phyloP scores from a whole-genome alignment of 306 rosid genomes.

The Hippophae gyantsensis region DNA sequence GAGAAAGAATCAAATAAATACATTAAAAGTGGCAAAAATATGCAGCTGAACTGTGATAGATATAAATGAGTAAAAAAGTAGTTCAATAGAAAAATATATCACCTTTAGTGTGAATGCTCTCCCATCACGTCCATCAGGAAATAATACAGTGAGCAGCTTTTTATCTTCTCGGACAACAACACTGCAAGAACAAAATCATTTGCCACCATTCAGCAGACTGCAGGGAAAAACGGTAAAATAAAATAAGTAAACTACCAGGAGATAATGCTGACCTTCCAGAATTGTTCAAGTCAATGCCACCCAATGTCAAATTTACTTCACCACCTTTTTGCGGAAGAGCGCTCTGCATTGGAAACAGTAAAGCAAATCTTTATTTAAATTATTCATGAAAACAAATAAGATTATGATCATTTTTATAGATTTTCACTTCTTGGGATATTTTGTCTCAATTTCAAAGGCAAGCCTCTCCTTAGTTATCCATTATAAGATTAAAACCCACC shows the following conservation, averaged over 20 bases:
- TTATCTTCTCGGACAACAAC: slow-evolving; percentile 99
- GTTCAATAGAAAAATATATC: slow-evolving; percentile 19
- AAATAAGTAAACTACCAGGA: background rate
- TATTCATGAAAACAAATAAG: background rate
- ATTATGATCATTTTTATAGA: too few species aligned
- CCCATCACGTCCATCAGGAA: slow-evolving; percentile 99
- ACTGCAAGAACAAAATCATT: slow-evolving; percentile 36
- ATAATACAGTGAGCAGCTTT: slow-evolving; percentile 86
- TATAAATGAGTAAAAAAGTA: background rate
- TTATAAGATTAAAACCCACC: too few species aligned
- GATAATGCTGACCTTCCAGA: slow-evolving; percentile 74
- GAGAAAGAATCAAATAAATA: background rate
- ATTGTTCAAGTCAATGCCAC: slow-evolving; percentile 98
- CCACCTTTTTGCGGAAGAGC: slow-evolving; percentile 96
- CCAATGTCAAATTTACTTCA: slow-evolving; percentile 90
- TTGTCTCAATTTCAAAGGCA: too few species aligned
- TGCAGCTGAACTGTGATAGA: background rate
- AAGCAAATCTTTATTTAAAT: slow-evolving; percentile 4
- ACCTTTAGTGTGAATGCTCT: slow-evolving; percentile 99
- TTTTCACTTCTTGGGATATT: too few species aligned
- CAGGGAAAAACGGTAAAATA: slow-evolving; percentile 9
- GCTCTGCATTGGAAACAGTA: slow-evolving; percentile 44
- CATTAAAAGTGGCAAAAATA: slow-evolving; percentile 7
- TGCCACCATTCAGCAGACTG: slow-evolving; percentile 20
- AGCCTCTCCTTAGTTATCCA: too few species aligned